Conservation (phyloP, 2,329 filamentous ascomycete genomes). For the Arachnomyces sp. region DNA sequence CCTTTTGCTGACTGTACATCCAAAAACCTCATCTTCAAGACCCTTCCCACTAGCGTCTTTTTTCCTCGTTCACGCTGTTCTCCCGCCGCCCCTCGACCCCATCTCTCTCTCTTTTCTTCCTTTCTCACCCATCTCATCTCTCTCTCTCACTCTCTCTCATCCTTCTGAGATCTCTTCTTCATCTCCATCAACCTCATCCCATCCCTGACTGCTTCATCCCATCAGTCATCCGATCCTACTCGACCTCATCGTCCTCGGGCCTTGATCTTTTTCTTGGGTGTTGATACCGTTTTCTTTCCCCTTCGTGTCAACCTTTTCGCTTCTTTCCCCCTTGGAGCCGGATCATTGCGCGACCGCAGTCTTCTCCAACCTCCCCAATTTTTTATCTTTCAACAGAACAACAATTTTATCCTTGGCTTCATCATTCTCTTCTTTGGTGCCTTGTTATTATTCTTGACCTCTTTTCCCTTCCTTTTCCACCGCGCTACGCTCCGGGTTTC, state of each 20-base stretch:
- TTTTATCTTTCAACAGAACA: constrained; percentile 6
- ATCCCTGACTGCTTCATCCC: not conserved
- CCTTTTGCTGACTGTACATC: constrained; percentile 1
- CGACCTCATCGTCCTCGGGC: constrained; percentile 5
- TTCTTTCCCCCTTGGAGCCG: not conserved
- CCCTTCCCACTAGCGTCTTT: constrained; percentile 17
- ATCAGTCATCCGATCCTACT: constrained; percentile 4
- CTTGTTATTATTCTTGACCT: not conserved
- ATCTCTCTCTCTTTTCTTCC: constrained; percentile 8
- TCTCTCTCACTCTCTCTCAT: constrained; percentile 5
- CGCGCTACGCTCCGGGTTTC: no score
- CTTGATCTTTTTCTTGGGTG: constrained; percentile 8
- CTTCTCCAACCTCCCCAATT: constrained; percentile 20
- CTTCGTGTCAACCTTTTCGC: constrained; percentile 4
- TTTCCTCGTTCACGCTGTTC: constrained; percentile 12
- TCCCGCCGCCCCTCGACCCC: constrained; percentile 7
- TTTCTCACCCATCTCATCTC: constrained; percentile 6
- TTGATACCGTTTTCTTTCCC: constrained; percentile 10
- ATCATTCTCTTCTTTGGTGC: not conserved
- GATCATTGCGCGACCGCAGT: constrained; percentile 7
- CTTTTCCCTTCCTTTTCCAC: not conserved
- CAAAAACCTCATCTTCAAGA: constrained; percentile 3
- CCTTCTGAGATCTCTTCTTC: constrained; percentile 4
- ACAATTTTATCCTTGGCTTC: not conserved
- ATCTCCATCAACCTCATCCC: constrained; percentile 1